Evolutionary conservation across 495 filamentous ascomycete species (phyloP).

Genomic region (Melanomma pulvis-pyrius): DNA sequence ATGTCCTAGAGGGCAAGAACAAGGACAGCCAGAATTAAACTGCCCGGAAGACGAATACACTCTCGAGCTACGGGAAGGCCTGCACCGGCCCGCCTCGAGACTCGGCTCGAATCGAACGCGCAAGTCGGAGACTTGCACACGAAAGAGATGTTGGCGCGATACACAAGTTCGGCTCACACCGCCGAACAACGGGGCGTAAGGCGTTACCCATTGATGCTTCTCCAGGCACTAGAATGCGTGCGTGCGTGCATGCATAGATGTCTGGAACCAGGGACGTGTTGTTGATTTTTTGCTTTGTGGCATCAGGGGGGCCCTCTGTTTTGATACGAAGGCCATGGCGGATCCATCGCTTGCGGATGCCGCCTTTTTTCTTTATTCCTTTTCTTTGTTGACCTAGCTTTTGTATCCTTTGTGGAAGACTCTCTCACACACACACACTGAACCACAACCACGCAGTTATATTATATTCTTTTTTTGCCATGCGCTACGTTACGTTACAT

Average conservation of each 20-base stretch:
- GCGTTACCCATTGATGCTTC: neutral
- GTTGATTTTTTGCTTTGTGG: too few relatives aligned
- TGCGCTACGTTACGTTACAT: too few relatives aligned
- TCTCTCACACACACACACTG: too few relatives aligned
- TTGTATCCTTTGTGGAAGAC: too few relatives aligned
- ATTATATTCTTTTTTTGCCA: too few relatives aligned
- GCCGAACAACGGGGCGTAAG: conserved; percentile 1
- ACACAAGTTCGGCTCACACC: neutral
- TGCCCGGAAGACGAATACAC: neutral
- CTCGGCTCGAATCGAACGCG: neutral
- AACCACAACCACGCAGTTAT: too few relatives aligned
- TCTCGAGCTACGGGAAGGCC: neutral
- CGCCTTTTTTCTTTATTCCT: neutral
- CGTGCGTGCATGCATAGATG: neutral
- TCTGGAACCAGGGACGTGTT: neutral
- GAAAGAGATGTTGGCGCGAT: neutral
- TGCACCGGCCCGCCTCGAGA: neutral
- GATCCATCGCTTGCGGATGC: neutral
- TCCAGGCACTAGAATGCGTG: neutral
- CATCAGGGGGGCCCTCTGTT: too few relatives aligned
- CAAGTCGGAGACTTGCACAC: neutral
- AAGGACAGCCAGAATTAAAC: neutral
- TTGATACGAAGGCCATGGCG: neutral
- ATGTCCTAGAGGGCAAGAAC: conserved; percentile 19
- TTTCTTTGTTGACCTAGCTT: neutral